Conservation (phyloP, 169 alveolate species). For the Eimeria maxima region DNA sequence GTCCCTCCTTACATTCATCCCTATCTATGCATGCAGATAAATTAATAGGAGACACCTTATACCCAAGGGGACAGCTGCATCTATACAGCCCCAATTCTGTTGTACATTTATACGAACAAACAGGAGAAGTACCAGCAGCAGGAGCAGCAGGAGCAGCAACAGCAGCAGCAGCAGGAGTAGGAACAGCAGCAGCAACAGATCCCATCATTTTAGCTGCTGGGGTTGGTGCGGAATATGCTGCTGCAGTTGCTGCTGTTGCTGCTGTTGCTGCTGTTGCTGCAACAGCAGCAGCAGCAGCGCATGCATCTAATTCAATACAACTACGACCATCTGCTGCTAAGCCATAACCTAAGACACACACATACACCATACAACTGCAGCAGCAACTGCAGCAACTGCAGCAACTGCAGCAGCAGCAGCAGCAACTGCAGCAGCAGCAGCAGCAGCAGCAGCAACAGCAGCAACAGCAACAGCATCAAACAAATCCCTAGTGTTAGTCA, state of each 20-base stretch:
- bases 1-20: too few relatives aligned
- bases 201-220: too few relatives aligned
- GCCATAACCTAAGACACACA: too few relatives aligned
- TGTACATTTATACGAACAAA: too few relatives aligned
- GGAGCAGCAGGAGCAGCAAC: background rate
- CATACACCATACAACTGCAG: too few relatives aligned
- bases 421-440: background rate
- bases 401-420: background rate
- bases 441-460: background rate
- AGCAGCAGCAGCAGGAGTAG: background rate
- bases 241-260: background rate
- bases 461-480: background rate
- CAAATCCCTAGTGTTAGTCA: background rate
- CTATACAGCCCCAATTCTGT: too few relatives aligned
- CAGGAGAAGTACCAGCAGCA: background rate
- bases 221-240: too few relatives aligned
- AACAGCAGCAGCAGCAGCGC: conserved; percentile 4
- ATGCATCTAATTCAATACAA: too few relatives aligned
- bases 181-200: conserved; percentile 31
- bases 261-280: background rate
- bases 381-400: background rate
- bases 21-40: too few relatives aligned
- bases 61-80: too few relatives aligned
- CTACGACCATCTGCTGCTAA: too few relatives aligned
- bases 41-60: too few relatives aligned